Conservation (phyloP, 352 stramenopile species). For the Aphanomyces euteiches region DNA sequence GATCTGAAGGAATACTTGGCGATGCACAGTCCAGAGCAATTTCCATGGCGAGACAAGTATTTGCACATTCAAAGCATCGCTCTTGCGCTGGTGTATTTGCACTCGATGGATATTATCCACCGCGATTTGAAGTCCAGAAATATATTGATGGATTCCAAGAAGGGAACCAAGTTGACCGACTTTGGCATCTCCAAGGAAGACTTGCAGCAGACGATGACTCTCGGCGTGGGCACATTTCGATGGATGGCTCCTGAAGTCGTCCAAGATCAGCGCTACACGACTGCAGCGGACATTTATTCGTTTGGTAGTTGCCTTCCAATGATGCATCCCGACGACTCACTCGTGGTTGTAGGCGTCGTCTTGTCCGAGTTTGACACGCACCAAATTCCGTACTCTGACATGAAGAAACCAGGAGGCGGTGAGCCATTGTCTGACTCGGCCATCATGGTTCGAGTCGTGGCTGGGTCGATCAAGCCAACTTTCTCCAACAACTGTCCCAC, state of each 20-base stretch:
- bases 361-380: background rate
- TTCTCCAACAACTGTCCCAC: background rate
- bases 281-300: slow-evolving; percentile 21
- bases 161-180: slow-evolving; percentile 25
- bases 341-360: background rate
- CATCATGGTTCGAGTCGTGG: background rate
- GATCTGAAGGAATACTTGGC: slow-evolving; percentile 31
- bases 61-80: background rate
- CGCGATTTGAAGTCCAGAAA: slow-evolving; percentile 18
- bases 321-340: background rate
- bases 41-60: background rate
- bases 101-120: slow-evolving; percentile 14
- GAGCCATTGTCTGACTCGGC: background rate
- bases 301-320: slow-evolving; percentile 1
- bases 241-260: slow-evolving; percentile 27
- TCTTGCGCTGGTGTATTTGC: background rate
- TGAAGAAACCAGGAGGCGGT: background rate
- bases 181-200: slow-evolving; percentile 24
- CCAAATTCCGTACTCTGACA: background rate
- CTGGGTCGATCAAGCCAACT: background rate
- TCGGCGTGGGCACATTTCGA: slow-evolving; percentile 21
- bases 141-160: slow-evolving; percentile 8
- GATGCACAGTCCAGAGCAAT: background rate
- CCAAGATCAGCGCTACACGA: slow-evolving; percentile 20
- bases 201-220: slow-evolving; percentile 20